Conservation (phyloP, 2,329 filamentous ascomycete species). For the Berkeleyomyces basicola region DNA sequence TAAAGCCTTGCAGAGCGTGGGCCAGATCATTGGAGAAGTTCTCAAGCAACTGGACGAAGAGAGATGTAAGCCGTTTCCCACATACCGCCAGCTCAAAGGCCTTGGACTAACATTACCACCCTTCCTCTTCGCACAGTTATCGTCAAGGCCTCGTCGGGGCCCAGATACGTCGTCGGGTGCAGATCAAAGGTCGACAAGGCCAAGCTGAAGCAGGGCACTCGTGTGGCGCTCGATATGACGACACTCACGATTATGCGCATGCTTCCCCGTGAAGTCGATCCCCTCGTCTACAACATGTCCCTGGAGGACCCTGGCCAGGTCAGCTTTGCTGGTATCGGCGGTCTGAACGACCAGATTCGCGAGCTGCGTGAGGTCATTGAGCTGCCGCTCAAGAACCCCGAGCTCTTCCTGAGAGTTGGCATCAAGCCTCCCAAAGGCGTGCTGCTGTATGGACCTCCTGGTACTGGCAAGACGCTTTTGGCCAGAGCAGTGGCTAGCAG, state of each 20-base stretch:
- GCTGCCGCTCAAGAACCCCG: conserved; percentile 93
- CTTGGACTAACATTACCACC: conserved; percentile 15
- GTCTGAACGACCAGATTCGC: conserved; percentile 93
- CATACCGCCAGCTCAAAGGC: background rate
- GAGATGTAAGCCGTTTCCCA: conserved; percentile 48
- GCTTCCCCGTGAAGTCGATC: conserved; percentile 95
- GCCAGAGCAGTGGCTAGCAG: conserved; percentile 91
- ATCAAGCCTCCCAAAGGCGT: conserved; percentile 99
- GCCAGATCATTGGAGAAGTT: conserved; percentile 98
- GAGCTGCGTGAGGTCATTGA: conserved; percentile 97
- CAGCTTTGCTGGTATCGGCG: conserved; percentile 94
- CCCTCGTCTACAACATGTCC: conserved; percentile 99
- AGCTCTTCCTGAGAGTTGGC: conserved; percentile 87
- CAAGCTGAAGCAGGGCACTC: conserved; percentile 95
- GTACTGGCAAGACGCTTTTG: conserved; percentile 89
- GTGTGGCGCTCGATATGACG: conserved; percentile 96
- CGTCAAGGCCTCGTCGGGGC: conserved; percentile 93
- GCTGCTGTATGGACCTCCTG: conserved; percentile 84
- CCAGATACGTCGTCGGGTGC: conserved; percentile 95
- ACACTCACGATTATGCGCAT: conserved; percentile 99
- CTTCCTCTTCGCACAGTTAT: conserved; percentile 47
- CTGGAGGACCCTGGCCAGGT: conserved; percentile 94
- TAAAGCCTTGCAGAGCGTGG: conserved; percentile 96
- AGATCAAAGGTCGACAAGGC: conserved; percentile 94
- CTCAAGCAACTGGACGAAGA: conserved; percentile 98